Conservation (phyloP, 257 asterid genomes). For the Leptodermis oblonga region DNA sequence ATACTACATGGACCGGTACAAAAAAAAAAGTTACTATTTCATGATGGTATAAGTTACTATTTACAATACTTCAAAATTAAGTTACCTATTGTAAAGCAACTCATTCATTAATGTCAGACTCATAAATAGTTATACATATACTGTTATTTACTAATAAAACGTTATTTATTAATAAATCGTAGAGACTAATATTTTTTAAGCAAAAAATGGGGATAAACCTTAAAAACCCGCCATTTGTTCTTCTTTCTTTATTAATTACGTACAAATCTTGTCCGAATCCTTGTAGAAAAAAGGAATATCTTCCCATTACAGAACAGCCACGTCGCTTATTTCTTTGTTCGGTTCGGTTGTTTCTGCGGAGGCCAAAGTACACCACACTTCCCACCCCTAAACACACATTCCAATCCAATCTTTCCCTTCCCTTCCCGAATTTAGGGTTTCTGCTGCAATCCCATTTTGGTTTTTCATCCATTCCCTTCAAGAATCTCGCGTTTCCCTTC, state of each 20-base stretch:
- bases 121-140: too few species aligned
- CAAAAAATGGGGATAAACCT: neutral
- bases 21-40: too few species aligned
- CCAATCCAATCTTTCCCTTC: neutral
- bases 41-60: too few species aligned
- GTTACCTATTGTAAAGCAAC: too few species aligned
- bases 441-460: neutral
- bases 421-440: constrained; percentile 2
- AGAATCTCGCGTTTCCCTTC: neutral
- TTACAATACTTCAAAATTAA: too few species aligned
- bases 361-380: neutral
- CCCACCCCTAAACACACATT: neutral
- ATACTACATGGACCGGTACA: too few species aligned
- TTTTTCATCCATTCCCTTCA: neutral
- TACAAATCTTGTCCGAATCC: neutral
- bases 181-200: too few species aligned
- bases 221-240: neutral
- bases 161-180: too few species aligned
- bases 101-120: too few species aligned
- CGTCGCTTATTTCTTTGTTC: neutral
- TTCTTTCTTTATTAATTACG: too few species aligned
- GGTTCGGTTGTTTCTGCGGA: neutral
- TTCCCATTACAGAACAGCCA: neutral
- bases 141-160: too few species aligned
- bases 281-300: neutral